These are phyloP conservation scores for Trichophyton rubrum DNA, from an alignment of 2,329 filamentous ascomycete genomes.

Conservation along the genomic window DNA sequence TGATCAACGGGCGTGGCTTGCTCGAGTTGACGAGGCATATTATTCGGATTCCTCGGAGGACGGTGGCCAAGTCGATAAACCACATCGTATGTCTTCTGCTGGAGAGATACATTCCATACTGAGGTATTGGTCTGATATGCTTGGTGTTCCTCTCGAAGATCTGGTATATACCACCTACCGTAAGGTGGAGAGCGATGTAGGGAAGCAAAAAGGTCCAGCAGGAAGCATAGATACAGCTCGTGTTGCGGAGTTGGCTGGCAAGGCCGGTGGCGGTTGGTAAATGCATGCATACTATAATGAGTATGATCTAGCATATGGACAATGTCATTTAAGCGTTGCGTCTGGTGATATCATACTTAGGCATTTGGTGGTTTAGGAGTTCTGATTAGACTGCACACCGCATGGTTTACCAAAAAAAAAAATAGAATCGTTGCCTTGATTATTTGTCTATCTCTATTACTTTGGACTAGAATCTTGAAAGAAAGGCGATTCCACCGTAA, in stretches of 20 bases:
- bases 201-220: slow-evolving; percentile 47
- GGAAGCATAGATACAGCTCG: slow-evolving; percentile 56
- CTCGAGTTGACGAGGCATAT: slow-evolving; percentile 76
- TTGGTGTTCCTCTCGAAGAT: slow-evolving; percentile 56
- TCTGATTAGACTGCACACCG: too few species aligned
- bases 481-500: not conserved
- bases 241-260: slow-evolving; percentile 78
- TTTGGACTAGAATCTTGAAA: not conserved
- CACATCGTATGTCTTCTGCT: slow-evolving; percentile 17
- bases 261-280: slow-evolving; percentile 89
- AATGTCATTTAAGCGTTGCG: not conserved
- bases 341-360: not conserved
- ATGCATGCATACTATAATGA: not conserved
- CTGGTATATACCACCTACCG: slow-evolving; percentile 79
- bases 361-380: not conserved
- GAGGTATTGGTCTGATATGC: slow-evolving; percentile 61
- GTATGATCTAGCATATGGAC: not conserved
- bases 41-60: slow-evolving; percentile 57
- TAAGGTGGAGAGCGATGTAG: slow-evolving; percentile 88
- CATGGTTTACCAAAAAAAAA: too few species aligned
- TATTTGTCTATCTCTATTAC: not conserved
- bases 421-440: not conserved
- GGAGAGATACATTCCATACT: slow-evolving; percentile 41
- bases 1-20: slow-evolving; percentile 78
- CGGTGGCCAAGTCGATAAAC: slow-evolving; percentile 16